Percentiles rank a stretch among this genome's conserved stretches.
Evolutionary conservation across 768 basidiomycete genomes (phyloP).

Genomic region (Boletus barrowsii): DNA sequence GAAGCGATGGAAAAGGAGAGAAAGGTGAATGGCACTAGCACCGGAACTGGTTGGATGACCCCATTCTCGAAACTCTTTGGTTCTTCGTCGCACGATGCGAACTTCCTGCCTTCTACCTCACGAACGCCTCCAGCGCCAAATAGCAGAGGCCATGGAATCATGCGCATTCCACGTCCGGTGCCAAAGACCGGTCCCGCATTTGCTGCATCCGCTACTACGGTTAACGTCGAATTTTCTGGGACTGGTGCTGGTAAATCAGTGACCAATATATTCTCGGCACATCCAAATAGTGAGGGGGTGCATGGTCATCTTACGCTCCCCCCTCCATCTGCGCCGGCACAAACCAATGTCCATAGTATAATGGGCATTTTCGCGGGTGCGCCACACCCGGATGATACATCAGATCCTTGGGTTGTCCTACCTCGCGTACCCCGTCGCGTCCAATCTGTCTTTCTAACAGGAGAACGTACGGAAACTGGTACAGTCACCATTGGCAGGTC

Average conservation of each 20-base stretch:
- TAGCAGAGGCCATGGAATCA: constrained; percentile 23
- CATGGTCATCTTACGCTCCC: constrained; percentile 11
- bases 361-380: constrained; percentile 96
- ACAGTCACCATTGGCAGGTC: constrained; percentile 19
- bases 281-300: constrained; percentile 20
- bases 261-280: constrained; percentile 39
- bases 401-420: constrained; percentile 75
- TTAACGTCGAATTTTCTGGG: constrained; percentile 94
- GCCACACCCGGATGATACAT: constrained; percentile 40
- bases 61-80: constrained; percentile 82
- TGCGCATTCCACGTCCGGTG: constrained; percentile 45
- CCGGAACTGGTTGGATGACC: constrained; percentile 70
- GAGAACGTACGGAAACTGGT: constrained; percentile 14
- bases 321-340: constrained; percentile 6
- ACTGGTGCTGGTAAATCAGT: constrained; percentile 57
- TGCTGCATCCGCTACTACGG: constrained; percentile 85
- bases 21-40: constrained; percentile 29
- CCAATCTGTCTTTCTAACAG: constrained; percentile 24
- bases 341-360: constrained; percentile 38
- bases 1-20: constrained; percentile 38
- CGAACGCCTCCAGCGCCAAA: constrained; percentile 28
- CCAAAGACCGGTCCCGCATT: constrained; percentile 85
- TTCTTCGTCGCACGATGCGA: constrained; percentile 29
- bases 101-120: constrained; percentile 6
- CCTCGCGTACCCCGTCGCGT: constrained; percentile 39